These are phyloP conservation scores for Phyllosticta paracitricarpa DNA, from an alignment of 2,329 filamentous ascomycete genomes.

Conservation along the genomic window DNA sequence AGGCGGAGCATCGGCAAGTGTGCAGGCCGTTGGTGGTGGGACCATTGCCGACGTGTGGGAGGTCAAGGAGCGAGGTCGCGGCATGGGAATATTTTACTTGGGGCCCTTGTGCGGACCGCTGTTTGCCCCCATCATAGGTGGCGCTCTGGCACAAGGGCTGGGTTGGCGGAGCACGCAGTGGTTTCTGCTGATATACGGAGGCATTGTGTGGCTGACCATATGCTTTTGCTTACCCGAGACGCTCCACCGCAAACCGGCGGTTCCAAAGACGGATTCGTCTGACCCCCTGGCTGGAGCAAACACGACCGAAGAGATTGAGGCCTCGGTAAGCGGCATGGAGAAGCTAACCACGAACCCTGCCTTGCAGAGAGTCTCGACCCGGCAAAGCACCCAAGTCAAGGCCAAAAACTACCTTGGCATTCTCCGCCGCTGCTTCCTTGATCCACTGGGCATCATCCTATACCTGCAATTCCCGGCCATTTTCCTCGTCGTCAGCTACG, in stretches of 20 bases:
- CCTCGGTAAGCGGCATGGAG: conserved; percentile 2
- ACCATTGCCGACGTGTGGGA: conserved; percentile 31
- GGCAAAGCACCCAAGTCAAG: conserved; percentile 24
- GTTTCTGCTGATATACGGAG: conserved; percentile 30
- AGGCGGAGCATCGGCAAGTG: conserved; percentile 28
- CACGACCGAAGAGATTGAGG: not conserved
- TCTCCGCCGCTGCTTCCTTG: conserved; percentile 28
- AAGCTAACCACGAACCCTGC: conserved; percentile 5
- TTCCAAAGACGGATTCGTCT: not conserved
- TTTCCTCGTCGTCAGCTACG: conserved; percentile 29
- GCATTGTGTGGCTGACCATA: conserved; percentile 22
- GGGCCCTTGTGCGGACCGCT: conserved; percentile 29
- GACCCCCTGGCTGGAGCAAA: conserved; percentile 3
- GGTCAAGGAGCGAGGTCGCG: conserved; percentile 25
- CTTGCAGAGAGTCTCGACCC: conserved; percentile 22
- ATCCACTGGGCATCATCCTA: conserved; percentile 28
- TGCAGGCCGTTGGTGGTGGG: conserved; percentile 30
- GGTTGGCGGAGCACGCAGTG: conserved; percentile 31
- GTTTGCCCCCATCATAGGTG: conserved; percentile 30
- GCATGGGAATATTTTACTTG: conserved; percentile 31
- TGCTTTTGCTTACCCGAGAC: conserved; percentile 28
- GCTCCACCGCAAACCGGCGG: conserved; percentile 8
- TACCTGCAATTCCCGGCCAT: conserved; percentile 30
- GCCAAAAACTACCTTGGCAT: conserved; percentile 21
- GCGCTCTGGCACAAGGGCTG: conserved; percentile 21